Conservation (phyloP, 1,284 basidiomycete genomes). For the Microbotryum intermedium region DNA sequence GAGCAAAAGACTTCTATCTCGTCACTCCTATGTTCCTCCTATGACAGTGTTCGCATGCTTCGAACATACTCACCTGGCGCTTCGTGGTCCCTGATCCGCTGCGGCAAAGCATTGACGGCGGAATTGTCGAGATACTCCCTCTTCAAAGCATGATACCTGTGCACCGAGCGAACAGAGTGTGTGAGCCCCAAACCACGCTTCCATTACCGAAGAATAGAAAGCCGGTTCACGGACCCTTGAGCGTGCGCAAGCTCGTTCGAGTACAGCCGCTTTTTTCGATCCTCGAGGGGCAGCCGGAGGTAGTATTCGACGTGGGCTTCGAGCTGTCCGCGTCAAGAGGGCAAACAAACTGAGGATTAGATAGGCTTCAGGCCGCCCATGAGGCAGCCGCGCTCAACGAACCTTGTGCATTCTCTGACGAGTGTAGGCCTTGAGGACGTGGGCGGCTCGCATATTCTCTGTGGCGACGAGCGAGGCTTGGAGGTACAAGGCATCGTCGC, state of each 20-base stretch:
- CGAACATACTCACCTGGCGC: slow-evolving; percentile 10
- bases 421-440: slow-evolving; percentile 23
- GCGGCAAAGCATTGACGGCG: slow-evolving; percentile 26
- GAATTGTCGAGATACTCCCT: slow-evolving; percentile 21
- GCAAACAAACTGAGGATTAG: neutral
- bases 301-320: slow-evolving; percentile 27
- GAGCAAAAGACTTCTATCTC: neutral
- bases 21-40: neutral
- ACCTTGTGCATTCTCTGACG: slow-evolving; percentile 27
- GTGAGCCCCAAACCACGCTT: neutral
- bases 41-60: neutral
- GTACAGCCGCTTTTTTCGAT: slow-evolving; percentile 17
- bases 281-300: slow-evolving; percentile 2
- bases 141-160: slow-evolving; percentile 18
- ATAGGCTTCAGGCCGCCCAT: neutral
- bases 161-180: no score
- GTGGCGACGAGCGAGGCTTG: slow-evolving; percentile 17
- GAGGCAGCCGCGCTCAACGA: neutral
- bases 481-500: slow-evolving; percentile 22
- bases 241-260: slow-evolving; percentile 20
- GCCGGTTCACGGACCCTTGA: slow-evolving; percentile 6
- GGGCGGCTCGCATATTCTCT: slow-evolving; percentile 25
- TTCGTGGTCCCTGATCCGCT: slow-evolving; percentile 5
- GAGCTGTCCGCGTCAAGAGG: slow-evolving; percentile 3
- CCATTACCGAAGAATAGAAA: no score